These are phyloP conservation scores for Fraxinus baroniana DNA, from an alignment of 305 asterid species.

Conservation along the genomic window DNA sequence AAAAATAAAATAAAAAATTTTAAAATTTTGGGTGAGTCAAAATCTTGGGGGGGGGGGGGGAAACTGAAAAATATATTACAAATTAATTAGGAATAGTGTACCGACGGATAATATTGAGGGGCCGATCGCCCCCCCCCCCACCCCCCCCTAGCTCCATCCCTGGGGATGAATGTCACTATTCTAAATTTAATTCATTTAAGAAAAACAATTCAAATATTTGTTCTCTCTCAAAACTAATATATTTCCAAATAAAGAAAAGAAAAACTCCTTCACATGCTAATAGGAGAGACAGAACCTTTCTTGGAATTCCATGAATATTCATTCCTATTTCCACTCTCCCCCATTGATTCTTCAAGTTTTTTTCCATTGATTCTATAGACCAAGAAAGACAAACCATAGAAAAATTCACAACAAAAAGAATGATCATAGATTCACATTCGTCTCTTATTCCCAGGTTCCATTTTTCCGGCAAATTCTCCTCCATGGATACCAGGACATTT, in stretches of 20 bases:
- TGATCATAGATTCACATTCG: background rate
- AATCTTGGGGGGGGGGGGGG: too few species aligned
- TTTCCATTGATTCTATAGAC: constrained; percentile 14
- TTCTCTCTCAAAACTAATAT: too few species aligned
- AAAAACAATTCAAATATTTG: too few species aligned
- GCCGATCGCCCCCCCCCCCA: too few species aligned
- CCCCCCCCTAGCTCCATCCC: too few species aligned
- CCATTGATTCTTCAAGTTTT: constrained; percentile 8
- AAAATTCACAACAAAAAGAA: background rate
- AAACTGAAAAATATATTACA: too few species aligned
- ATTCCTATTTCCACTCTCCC: constrained; percentile 31
- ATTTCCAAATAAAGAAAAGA: background rate
- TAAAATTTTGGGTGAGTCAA: too few species aligned
- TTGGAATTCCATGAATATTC: background rate
- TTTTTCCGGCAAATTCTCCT: background rate
- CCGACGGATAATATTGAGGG: too few species aligned
- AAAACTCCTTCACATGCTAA: background rate
- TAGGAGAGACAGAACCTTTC: background rate
- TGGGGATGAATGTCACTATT: too few species aligned
- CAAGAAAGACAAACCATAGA: constrained; percentile 7
- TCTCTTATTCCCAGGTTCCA: background rate
- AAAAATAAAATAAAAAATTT: too few species aligned
- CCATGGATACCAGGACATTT: constrained; percentile 31
- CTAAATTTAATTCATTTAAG: too few species aligned
- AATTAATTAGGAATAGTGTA: too few species aligned